A percentile compares a stretch with the other conserved stretches of the same genome.
These are phyloP conservation scores for Puccinellia tenuiflora DNA, from an alignment of 176 grass and related monocot genomes.

Conservation along the genomic window DNA sequence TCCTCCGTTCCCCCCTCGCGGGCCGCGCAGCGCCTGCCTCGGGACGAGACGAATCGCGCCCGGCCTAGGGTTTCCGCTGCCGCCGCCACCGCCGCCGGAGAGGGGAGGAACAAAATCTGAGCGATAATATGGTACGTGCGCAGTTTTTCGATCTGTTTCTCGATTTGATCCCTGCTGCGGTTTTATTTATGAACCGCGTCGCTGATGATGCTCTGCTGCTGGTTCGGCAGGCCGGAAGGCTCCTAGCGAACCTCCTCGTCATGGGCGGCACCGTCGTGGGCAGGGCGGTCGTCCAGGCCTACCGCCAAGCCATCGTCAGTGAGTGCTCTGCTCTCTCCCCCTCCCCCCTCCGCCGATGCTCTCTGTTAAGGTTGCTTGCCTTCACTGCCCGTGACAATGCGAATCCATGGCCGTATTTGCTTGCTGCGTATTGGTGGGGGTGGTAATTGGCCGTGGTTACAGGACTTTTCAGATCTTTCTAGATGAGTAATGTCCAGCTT, in stretches of 20 bases:
- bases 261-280: conserved; percentile 57
- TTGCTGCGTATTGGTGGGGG: neutral
- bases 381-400: neutral
- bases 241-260: conserved; percentile 70
- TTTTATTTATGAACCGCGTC: neutral
- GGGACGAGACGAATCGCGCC: neutral
- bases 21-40: neutral
- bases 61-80: conserved; percentile 16
- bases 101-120: neutral
- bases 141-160: neutral
- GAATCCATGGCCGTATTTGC: neutral
- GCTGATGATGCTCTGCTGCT: neutral
- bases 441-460: neutral
- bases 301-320: conserved; percentile 81
- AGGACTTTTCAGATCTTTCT: neutral
- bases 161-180: no score
- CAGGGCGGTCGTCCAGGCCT: conserved; percentile 75
- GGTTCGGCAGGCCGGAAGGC: conserved; percentile 47
- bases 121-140: conserved; percentile 34
- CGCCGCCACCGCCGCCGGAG: neutral
- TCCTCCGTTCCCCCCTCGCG: neutral
- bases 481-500: neutral
- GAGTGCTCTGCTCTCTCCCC: conserved; percentile 12
- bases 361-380: neutral
- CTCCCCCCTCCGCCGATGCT: neutral